Percentiles rank a stretch among this genome's conserved stretches.
These are phyloP conservation scores for Sonneratia alba DNA, from an alignment of 345 rosid genomes.

Conservation along the genomic window DNA sequence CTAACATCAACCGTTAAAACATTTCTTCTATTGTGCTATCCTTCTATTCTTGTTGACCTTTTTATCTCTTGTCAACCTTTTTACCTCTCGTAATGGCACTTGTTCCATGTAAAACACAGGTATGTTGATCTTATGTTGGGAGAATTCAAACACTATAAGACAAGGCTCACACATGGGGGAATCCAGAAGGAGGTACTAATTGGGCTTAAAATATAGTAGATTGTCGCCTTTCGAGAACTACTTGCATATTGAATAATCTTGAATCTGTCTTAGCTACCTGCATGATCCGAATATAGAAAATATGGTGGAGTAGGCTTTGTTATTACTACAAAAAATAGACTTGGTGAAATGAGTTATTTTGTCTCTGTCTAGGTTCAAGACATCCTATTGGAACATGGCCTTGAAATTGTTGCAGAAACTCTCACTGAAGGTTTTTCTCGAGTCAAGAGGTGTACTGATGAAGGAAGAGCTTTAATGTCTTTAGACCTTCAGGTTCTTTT, in stretches of 20 bases:
- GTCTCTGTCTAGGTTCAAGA: constrained; percentile 52
- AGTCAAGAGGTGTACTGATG: constrained; percentile 86
- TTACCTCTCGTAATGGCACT: not conserved
- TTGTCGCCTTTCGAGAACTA: not conserved
- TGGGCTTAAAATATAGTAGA: not conserved
- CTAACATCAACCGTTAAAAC: not conserved
- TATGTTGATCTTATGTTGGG: constrained; percentile 94
- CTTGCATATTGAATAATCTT: not conserved
- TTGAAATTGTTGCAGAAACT: constrained; percentile 81
- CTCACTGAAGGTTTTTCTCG: constrained; percentile 90
- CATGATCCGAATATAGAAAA: not conserved
- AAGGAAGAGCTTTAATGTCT: constrained; percentile 94
- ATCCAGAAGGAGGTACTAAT: constrained; percentile 71
- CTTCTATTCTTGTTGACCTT: constrained; percentile 1
- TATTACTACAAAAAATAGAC: not conserved
- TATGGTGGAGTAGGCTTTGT: not conserved
- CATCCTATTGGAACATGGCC: constrained; percentile 63
- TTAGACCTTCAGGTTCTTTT: constrained; percentile 78
- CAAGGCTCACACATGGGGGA: constrained; percentile 91
- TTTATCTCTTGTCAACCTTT: constrained; percentile 7
- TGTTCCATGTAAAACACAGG: constrained; percentile 25
- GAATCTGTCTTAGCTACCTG: not conserved
- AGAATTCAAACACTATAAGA: constrained; percentile 88
- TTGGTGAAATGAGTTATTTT: not conserved
- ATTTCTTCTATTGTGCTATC: not conserved